Percentiles rank a stretch among this genome's conserved stretches.
These are phyloP conservation scores for Solanum lycopersicoides DNA, from an alignment of 257 asterid genomes.

Conservation along the genomic window DNA sequence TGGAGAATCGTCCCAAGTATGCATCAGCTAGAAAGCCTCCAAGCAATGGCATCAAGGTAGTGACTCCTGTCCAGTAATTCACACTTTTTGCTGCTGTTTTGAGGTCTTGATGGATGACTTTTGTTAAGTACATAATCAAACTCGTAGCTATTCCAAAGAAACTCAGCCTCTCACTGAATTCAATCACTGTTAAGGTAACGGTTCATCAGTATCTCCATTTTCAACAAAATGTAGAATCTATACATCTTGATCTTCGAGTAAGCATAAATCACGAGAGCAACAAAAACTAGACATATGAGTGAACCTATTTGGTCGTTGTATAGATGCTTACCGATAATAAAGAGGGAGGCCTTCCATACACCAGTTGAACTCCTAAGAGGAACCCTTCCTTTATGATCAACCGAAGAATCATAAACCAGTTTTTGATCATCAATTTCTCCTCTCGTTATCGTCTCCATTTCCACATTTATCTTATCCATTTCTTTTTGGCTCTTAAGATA, in stretches of 20 bases:
- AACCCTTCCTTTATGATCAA: conserved; percentile 59
- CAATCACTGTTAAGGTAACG: conserved; percentile 17
- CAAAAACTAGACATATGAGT: background rate
- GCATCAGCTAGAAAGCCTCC: conserved; percentile 26
- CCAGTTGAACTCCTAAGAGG: conserved; percentile 80
- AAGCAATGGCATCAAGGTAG: conserved; percentile 15
- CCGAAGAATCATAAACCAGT: conserved; percentile 70
- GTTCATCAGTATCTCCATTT: conserved; percentile 47
- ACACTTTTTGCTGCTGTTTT: conserved; percentile 18
- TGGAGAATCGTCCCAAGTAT: conserved; percentile 14
- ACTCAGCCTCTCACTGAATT: conserved; percentile 16
- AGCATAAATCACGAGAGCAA: background rate
- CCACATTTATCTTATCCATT: background rate
- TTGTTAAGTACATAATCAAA: conserved; percentile 16
- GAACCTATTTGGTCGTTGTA: background rate
- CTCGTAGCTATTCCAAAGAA: conserved; percentile 9
- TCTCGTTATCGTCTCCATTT: conserved; percentile 21
- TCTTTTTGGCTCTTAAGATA: background rate
- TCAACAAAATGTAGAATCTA: background rate
- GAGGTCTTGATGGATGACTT: conserved; percentile 16
- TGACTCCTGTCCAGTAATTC: conserved; percentile 19
- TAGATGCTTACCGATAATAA: conserved; percentile 50
- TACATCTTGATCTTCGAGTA: background rate
- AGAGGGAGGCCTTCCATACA: conserved; percentile 84
- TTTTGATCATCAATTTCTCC: conserved; percentile 34